These are phyloP conservation scores for Pichia thaimueangensis DNA, from an alignment of 805 yeast genomes.

Conservation along the genomic window DNA sequence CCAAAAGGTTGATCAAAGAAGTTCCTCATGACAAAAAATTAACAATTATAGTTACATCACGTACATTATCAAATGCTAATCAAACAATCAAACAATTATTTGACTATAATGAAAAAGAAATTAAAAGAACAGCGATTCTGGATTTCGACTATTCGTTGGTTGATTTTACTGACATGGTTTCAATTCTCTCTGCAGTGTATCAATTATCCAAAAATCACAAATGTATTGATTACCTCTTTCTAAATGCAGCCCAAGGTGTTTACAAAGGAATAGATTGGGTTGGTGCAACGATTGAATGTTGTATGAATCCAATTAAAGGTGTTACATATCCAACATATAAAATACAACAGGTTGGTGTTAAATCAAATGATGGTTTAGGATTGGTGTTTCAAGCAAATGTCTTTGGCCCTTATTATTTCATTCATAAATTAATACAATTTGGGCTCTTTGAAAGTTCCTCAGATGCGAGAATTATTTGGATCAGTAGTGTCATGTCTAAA, in stretches of 20 bases:
- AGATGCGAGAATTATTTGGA: constrained; percentile 70
- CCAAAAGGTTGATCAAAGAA: constrained; percentile 65
- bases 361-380: constrained; percentile 75
- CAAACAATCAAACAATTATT: constrained; percentile 61
- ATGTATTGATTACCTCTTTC: constrained; percentile 69
- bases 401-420: constrained; percentile 88
- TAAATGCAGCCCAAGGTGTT: constrained; percentile 88
- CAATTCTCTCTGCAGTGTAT: constrained; percentile 66
- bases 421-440: constrained; percentile 52
- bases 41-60: constrained; percentile 81
- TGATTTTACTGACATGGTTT: constrained; percentile 88
- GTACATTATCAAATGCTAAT: constrained; percentile 80
- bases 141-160: constrained; percentile 85
- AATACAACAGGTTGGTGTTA: constrained; percentile 72
- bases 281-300: constrained; percentile 64
- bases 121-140: constrained; percentile 46
- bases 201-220: constrained; percentile 60
- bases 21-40: constrained; percentile 48
- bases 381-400: constrained; percentile 91
- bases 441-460: constrained; percentile 37
- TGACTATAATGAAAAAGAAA: constrained; percentile 30
- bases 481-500: constrained; percentile 75
- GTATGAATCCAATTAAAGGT: constrained; percentile 63
- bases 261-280: constrained; percentile 84
- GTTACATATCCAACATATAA: constrained; percentile 88